Percentiles rank a stretch among this genome's conserved stretches.
phyloP scores from a whole-genome alignment of 176 grass and related monocot species.

The bread wheat (Triticum aestivum) region DNA sequence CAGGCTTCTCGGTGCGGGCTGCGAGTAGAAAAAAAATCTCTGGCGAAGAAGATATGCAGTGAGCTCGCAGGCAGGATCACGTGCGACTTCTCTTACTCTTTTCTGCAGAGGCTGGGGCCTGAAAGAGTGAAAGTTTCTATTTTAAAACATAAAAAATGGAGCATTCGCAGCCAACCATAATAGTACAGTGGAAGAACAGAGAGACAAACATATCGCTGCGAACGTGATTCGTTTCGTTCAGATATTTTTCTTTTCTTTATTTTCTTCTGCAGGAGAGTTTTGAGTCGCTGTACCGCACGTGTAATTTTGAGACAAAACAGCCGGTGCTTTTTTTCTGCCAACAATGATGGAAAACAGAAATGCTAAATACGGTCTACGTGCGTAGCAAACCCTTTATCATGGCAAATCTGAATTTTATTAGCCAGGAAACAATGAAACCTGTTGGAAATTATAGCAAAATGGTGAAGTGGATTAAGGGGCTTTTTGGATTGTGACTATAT shows the following conservation, averaged over 20 bases:
- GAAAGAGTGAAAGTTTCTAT: no score
- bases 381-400: no score
- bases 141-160: background rate
- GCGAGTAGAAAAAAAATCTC: background rate
- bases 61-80: background rate
- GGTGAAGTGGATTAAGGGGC: no score
- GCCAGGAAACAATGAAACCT: no score
- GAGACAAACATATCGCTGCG: background rate
- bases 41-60: background rate
- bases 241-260: no score
- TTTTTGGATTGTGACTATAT: no score
- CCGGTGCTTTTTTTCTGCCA: background rate
- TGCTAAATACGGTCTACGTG: no score
- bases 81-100: background rate
- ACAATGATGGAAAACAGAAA: no score
- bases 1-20: background rate
- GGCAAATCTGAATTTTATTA: no score
- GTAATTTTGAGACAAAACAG: background rate
- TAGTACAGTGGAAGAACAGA: background rate
- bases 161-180: background rate
- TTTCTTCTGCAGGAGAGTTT: background rate
- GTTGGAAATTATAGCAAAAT: no score
- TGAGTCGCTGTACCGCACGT: background rate
- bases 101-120: background rate
- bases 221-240: background rate